phyloP scores from a whole-genome alignment of 1,284 basidiomycete genomes.

The Puccinia novopanici region DNA sequence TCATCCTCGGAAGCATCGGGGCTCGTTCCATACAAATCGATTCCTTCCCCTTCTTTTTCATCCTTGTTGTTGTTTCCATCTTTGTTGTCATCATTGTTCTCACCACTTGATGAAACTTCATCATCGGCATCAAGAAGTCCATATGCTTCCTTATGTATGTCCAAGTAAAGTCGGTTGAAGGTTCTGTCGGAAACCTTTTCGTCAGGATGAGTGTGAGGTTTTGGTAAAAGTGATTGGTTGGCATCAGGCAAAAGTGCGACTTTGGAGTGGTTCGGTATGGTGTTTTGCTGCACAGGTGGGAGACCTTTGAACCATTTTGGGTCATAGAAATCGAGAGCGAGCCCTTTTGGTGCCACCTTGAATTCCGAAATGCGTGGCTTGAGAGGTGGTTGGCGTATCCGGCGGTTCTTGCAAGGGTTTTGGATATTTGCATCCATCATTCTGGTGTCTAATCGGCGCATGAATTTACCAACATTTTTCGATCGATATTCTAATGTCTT shows the following conservation, averaged over 20 bases:
- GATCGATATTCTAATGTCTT: conserved; percentile 33
- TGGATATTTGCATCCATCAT: not conserved
- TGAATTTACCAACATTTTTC: conserved; percentile 5
- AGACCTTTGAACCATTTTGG: conserved; percentile 8
- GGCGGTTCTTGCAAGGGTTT: not conserved
- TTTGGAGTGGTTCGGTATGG: not conserved
- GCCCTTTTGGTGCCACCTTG: not conserved
- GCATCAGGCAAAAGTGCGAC: conserved; percentile 25
- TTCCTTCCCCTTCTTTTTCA: not conserved
- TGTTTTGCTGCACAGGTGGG: not conserved
- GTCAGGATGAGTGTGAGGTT: not conserved
- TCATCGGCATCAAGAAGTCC: not conserved
- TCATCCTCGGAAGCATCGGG: conserved; percentile 11
- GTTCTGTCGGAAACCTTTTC: not conserved
- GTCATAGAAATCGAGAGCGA: conserved; percentile 24
- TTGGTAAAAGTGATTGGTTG: not conserved
- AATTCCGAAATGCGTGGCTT: not conserved
- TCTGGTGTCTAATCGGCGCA: conserved; percentile 8
- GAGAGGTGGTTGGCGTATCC: not conserved
- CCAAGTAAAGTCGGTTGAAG: conserved; percentile 6
- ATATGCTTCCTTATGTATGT: not conserved
- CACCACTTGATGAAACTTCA: not conserved
- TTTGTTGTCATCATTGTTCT: not conserved
- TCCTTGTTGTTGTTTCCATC: not conserved
- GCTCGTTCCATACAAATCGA: not conserved